Evolutionary conservation across 2,329 filamentous ascomycete genomes (phyloP).

Genomic region (Sclerotinia glacialis): DNA sequence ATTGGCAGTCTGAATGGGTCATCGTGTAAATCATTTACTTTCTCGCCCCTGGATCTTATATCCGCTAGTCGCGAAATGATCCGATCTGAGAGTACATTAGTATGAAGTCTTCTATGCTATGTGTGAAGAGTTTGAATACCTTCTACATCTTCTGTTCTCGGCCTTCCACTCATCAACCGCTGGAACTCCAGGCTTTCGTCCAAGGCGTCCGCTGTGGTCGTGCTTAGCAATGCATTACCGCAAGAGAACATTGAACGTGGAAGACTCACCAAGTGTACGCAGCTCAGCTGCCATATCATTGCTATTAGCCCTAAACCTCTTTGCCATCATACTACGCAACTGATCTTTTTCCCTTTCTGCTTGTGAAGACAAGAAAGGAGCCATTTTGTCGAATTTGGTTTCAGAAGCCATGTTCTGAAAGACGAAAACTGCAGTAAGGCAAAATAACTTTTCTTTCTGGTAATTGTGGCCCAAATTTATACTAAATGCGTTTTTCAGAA

Average conservation of each 20-base stretch:
- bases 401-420: not conserved
- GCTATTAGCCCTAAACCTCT: not conserved
- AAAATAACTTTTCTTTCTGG: not conserved
- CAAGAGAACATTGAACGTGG: not conserved
- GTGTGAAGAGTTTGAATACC: not conserved
- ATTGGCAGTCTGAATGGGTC: not conserved
- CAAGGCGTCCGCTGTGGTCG: slow-evolving; percentile 6
- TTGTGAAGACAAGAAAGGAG: not conserved
- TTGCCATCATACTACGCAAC: slow-evolving; percentile 9
- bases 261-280: slow-evolving; percentile 9
- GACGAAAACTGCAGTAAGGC: not conserved
- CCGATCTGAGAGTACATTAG: not conserved
- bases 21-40: not conserved
- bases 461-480: not conserved
- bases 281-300: slow-evolving; percentile 10
- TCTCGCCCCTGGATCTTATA: not conserved
- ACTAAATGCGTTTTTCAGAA: not conserved
- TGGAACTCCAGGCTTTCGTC: slow-evolving; percentile 8
- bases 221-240: not conserved
- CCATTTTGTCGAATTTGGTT: not conserved
- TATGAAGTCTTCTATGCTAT: not conserved
- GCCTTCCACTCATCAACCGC: not conserved
- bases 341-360: slow-evolving; percentile 14
- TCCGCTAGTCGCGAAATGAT: slow-evolving; percentile 1
- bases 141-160: not conserved